Evolutionary conservation across 2,329 filamentous ascomycete species (phyloP).

Genomic region (Zasmidium cellare): DNA sequence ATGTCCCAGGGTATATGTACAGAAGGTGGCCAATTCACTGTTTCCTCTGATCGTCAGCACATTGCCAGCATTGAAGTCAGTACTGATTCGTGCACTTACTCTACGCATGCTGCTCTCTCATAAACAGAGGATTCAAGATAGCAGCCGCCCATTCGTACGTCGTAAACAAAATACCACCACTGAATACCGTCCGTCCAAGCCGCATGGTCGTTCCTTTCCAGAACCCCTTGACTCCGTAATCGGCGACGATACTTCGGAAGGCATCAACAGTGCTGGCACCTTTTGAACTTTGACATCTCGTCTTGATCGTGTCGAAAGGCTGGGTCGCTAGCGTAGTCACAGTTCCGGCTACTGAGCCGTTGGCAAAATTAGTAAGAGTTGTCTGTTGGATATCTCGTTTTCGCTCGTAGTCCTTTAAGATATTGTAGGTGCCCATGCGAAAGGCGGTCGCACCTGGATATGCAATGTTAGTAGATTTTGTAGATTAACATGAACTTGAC

Average conservation of each 20-base stretch:
- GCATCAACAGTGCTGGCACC: conserved; percentile 61
- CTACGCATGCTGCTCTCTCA: neutral
- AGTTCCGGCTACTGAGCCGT: conserved; percentile 61
- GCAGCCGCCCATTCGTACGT: conserved; percentile 60
- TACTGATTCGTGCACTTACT: no score
- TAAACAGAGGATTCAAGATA: conserved; percentile 44
- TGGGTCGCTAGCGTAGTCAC: conserved; percentile 62
- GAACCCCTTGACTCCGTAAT: conserved; percentile 61
- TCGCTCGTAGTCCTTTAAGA: conserved; percentile 60
- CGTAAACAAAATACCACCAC: conserved; percentile 67
- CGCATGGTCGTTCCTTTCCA: conserved; percentile 71
- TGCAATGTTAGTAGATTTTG: no score
- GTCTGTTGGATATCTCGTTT: conserved; percentile 50
- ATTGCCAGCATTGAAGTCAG: no score
- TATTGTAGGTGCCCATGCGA: conserved; percentile 63
- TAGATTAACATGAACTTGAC: no score
- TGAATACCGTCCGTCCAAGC: conserved; percentile 62
- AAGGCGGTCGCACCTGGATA: conserved; percentile 60
- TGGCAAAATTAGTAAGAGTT: conserved; percentile 59
- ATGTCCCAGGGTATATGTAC: neutral
- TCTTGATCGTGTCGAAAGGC: conserved; percentile 66
- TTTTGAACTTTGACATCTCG: conserved; percentile 59
- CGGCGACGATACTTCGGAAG: conserved; percentile 53
- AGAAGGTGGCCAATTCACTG: neutral
- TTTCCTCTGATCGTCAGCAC: no score